Evolutionary conservation across 441 rosid genomes (phyloP), one percentile per base, ranked within the genome.

Genomic region (Populus hybrid): DNA sequence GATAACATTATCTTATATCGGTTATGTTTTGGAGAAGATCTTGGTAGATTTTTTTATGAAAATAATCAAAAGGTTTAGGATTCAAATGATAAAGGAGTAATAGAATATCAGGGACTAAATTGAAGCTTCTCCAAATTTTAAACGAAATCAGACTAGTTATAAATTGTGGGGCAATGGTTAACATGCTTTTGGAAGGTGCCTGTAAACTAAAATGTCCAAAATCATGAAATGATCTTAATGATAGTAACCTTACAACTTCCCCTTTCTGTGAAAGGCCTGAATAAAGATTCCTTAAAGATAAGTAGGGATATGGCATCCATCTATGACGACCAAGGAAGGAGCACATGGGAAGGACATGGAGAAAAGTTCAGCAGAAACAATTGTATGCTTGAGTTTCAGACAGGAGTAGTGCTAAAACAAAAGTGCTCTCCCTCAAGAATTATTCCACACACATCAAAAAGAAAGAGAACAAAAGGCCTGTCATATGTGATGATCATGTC

Each of bases 261-360:
- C 19, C 50, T 14, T 26, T 36, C 21, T 32, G 21, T 36, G 42
- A 65, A 21, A 9, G 11, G 65, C 26, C 21, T 9, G 6, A 61
- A 61, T 23, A n/a, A 21, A 23, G 83, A 73, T 77, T 76, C 84
- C 83, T 81, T 79, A 70, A 80, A 69, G 83, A 79, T 63, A 59
- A 71, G 76, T 36, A 71, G 82, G 26, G 75, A 67, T 38, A 78
- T 78, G 81, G 40, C 82, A 81, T 76, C 85, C 82, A 77, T 71
- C 71, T 53, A 66, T 28, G 71, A 28, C 64, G 79, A 74, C 71
- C 84, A 73, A 80, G 71, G 71, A 73, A 75, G 65, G 75, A 24
- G 81, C 84, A 77, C 89, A 81, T 79, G 83, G 82, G 65, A 82
- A 67, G 77, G 78, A 73, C 83, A 75, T 69, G 83, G 75, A 74